These are phyloP conservation scores for Backusella macrospora DNA, from an alignment of 192 early-diverging fungal species.

Conservation along the genomic window DNA sequence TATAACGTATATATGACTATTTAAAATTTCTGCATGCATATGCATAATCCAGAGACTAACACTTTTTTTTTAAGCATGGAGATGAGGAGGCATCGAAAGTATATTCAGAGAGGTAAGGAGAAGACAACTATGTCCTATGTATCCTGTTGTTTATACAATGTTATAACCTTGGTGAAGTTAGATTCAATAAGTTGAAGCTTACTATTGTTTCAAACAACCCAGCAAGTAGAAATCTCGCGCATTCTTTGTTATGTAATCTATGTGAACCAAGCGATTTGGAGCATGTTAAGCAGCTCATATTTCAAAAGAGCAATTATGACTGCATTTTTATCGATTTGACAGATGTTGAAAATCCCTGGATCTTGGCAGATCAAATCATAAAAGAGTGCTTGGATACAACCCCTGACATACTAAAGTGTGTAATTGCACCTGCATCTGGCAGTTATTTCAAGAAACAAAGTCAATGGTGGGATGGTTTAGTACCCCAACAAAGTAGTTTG, in stretches of 20 bases:
- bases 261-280: not conserved
- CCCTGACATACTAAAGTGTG: not conserved
- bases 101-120: constrained; percentile 2
- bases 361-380: not conserved
- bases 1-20: not conserved
- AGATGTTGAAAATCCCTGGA: not conserved
- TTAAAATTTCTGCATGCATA: not conserved
- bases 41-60: constrained; percentile 9
- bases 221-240: not conserved
- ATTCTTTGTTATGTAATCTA: not conserved
- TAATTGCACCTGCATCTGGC: not conserved
- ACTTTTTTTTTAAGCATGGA: not conserved
- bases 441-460: not conserved
- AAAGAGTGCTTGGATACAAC: not conserved
- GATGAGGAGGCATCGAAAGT: not conserved
- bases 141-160: not conserved
- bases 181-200: constrained; percentile 11
- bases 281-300: not conserved
- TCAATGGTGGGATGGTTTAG: constrained; percentile 11
- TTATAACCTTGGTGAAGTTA: not conserved
- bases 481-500: constrained; percentile 13
- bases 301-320: not conserved
- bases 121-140: not conserved
- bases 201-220: not conserved
- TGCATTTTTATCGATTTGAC: constrained; percentile 7